phyloP scores from a whole-genome alignment of 306 rosid species.

The Gleditsia sinensis region DNA sequence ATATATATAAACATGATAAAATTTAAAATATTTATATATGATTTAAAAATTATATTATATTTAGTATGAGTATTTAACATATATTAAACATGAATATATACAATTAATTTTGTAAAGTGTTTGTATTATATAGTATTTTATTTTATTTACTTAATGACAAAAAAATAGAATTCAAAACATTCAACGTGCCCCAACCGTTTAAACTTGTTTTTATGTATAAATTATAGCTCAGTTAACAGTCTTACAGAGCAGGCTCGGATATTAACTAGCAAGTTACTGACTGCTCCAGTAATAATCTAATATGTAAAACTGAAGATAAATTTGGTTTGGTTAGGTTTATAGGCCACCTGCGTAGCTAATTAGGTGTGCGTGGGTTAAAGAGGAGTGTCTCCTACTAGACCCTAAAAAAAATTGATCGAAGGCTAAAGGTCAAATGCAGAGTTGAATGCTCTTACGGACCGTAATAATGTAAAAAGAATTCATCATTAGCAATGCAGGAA shows the following conservation, averaged over 20 bases:
- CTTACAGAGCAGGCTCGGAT: neutral
- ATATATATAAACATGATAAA: no score
- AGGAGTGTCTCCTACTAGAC: constrained; percentile 24
- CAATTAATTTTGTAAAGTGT: no score
- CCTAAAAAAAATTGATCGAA: constrained; percentile 34
- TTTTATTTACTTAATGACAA: no score
- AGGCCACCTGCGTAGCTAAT: neutral
- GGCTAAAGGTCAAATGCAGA: constrained; percentile 87
- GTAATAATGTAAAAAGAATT: constrained; percentile 84
- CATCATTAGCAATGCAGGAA: constrained; percentile 96
- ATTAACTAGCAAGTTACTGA: neutral
- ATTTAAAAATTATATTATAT: no score
- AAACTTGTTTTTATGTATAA: neutral
- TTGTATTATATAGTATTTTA: no score
- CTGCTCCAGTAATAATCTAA: neutral
- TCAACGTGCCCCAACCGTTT: no score
- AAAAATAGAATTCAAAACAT: no score
- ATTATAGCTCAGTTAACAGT: neutral
- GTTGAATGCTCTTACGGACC: constrained; percentile 82
- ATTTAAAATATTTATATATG: no score
- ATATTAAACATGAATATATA: no score
- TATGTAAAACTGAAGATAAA: neutral
- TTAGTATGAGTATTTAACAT: no score
- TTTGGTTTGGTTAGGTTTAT: neutral
- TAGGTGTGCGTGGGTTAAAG: constrained; percentile 1